Evolutionary conservation across 768 basidiomycete genomes (phyloP), one percentile per base, ranked within the genome.

Genomic region (Vishniacozyma victoriae): DNA sequence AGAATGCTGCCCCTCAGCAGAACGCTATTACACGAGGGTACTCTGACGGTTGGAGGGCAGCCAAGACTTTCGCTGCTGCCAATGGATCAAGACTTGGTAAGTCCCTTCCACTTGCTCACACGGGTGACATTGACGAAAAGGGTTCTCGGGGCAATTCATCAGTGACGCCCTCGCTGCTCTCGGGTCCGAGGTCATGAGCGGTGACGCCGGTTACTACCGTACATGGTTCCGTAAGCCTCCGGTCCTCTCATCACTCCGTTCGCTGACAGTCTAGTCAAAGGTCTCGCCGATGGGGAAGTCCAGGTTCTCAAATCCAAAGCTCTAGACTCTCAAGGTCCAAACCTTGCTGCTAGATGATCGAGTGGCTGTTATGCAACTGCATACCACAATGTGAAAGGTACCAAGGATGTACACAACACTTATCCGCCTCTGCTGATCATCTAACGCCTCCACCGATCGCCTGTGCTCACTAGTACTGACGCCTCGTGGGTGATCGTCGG

Each of bases 111-210:
- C 6, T 48, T 29, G 42, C 5, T 78, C 23, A 78, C 16, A 27
- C 13, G 22, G 7, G 16, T 23, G n/a, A 37, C 31, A 18, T 7
- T 18, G 14, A n/a, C n/a, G 73, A 52, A 73, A 84, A 1, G 84
- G 83, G 0, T 85, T 84, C 61, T 67, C 69, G 15, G 78, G 76
- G 5, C 83, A 85, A 55, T 83, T 78, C 58, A 75, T 84, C n/a
- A 49, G 25, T 15, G 82, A 84, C 52, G 76, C 73, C 29, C 46
- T 73, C 36, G 59, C 59, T 4, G 69, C 60, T n/a, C 71, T 62
- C 48, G 77, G 76, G 4, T 62, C 72, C 9, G 54, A 49, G 18
- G 69, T 73, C 15, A 62, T 78, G 16, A 59, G 57, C 9, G 50
- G 52, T 3, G 68, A 72, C 24, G 57, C 55, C 31, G 47, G 50